Evolutionary conservation across 176 grass and related monocot genomes (phyloP).

Genomic region (Saccharum spontaneum): DNA sequence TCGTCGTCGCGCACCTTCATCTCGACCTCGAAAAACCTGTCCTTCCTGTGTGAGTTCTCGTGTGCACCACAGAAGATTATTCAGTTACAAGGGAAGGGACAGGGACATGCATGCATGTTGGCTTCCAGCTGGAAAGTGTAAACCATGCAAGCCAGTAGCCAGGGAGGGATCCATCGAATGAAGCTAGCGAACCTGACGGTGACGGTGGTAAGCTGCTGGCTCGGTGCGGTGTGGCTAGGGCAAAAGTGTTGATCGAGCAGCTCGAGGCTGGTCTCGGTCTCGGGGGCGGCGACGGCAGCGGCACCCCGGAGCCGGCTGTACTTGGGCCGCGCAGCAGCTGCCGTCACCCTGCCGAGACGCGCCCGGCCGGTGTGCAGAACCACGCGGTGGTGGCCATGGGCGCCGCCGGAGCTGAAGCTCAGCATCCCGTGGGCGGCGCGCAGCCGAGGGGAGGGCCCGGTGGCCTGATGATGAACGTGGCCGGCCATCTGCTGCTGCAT

Average conservation of each 20-base stretch:
- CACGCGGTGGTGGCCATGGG: neutral
- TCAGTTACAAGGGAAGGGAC: neutral
- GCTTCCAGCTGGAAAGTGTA: neutral
- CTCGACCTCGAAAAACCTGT: slow-evolving; percentile 62
- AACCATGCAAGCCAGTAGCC: neutral
- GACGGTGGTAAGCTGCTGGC: neutral
- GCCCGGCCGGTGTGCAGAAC: neutral
- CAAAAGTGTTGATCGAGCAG: neutral
- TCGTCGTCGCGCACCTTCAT: slow-evolving; percentile 66
- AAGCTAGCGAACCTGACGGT: neutral
- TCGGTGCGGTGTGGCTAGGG: neutral
- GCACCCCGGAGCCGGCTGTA: slow-evolving; percentile 3
- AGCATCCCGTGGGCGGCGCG: neutral
- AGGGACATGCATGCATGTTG: neutral
- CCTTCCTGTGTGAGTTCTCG: slow-evolving; percentile 24
- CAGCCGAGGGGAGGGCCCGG: neutral
- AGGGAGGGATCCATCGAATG: too few species aligned
- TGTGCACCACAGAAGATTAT: neutral
- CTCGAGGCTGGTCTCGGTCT: neutral
- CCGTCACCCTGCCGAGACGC: neutral
- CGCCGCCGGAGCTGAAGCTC: neutral
- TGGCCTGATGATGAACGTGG: neutral
- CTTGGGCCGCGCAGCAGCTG: neutral
- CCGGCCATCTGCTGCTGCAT: neutral
- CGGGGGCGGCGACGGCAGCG: neutral